Conservation (phyloP, 192 early-diverging fungal genomes). For the Entophlyctis luteolus region DNA sequence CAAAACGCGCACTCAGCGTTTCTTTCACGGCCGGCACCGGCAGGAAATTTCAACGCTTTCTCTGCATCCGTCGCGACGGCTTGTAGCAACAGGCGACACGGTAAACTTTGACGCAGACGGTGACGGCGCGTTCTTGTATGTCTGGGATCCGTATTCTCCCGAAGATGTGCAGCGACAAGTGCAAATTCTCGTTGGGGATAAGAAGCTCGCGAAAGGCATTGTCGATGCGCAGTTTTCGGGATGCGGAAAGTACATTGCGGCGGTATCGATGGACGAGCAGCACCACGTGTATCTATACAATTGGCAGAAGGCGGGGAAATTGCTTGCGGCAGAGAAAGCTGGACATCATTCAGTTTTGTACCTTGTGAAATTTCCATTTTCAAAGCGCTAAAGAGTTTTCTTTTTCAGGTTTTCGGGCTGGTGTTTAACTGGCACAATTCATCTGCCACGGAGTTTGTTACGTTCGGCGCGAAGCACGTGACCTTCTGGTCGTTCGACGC, state of each 20-base stretch:
- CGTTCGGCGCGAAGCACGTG: constrained; percentile 24
- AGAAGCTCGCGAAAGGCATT: constrained; percentile 12
- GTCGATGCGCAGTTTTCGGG: constrained; percentile 22
- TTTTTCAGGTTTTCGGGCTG: constrained; percentile 25
- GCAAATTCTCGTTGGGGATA: constrained; percentile 28
- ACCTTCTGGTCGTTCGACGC: constrained; percentile 22
- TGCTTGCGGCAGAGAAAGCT: constrained; percentile 12
- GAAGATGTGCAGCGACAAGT: constrained; percentile 29
- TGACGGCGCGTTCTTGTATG: constrained; percentile 23
- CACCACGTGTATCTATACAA: constrained; percentile 28
- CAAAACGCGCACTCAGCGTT: constrained; percentile 8
- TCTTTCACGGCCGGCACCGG: constrained; percentile 30
- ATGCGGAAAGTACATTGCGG: constrained; percentile 18
- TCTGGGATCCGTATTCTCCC: constrained; percentile 28
- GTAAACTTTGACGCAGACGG: constrained; percentile 13
- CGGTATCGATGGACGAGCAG: constrained; percentile 18
- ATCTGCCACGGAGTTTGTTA: constrained; percentile 20
- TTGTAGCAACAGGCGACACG: constrained; percentile 26
- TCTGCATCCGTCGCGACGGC: constrained; percentile 18
- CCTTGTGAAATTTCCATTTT: neutral
- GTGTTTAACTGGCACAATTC: constrained; percentile 3
- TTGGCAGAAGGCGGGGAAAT: constrained; percentile 25
- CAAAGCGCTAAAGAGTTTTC: neutral
- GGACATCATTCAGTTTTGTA: too few relatives aligned
- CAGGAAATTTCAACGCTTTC: constrained; percentile 23